Percentiles rank a stretch among this genome's conserved stretches.
These are phyloP conservation scores for Colletotrichum eleusines DNA, from an alignment of 2,329 filamentous ascomycete species.

Conservation along the genomic window DNA sequence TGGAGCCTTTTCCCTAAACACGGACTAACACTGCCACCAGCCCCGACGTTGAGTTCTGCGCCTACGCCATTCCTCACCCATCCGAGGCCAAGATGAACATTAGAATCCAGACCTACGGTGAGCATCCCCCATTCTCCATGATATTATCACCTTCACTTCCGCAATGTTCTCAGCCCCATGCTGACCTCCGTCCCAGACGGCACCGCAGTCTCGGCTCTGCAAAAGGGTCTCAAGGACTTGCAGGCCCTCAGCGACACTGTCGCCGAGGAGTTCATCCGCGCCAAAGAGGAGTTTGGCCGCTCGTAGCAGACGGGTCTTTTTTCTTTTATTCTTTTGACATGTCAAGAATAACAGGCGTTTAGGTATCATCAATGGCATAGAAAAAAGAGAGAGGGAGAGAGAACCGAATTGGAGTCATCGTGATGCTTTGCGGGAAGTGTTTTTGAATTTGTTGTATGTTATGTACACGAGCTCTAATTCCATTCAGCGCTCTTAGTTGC, in stretches of 20 bases:
- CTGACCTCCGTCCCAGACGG: slow-evolving; percentile 67
- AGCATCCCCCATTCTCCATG: slow-evolving; percentile 48
- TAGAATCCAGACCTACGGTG: slow-evolving; percentile 96
- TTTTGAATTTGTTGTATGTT: slow-evolving; percentile 32
- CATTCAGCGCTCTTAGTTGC: slow-evolving; percentile 42
- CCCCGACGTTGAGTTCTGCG: slow-evolving; percentile 96
- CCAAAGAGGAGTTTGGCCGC: slow-evolving; percentile 50
- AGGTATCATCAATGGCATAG: slow-evolving; percentile 18
- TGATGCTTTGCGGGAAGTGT: slow-evolving; percentile 17
- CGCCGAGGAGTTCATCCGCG: slow-evolving; percentile 81
- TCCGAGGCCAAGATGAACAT: slow-evolving; percentile 97
- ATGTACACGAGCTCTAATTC: slow-evolving; percentile 37
- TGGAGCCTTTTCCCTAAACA: neutral
- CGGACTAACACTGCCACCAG: slow-evolving; percentile 59
- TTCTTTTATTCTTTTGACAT: neutral
- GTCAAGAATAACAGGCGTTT: slow-evolving; percentile 16
- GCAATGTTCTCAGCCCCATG: neutral
- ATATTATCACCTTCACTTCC: neutral
- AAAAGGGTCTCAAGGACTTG: slow-evolving; percentile 90
- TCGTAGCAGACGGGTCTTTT: slow-evolving; percentile 49
- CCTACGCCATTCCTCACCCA: slow-evolving; percentile 96
- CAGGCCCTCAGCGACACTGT: slow-evolving; percentile 95
- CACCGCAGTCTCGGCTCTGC: slow-evolving; percentile 84
- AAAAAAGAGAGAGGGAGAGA: slow-evolving; percentile 24
- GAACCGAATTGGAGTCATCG: slow-evolving; percentile 13